Evolutionary conservation across 352 stramenopile genomes (phyloP).

Genomic region (Globisporangium ultimum): DNA sequence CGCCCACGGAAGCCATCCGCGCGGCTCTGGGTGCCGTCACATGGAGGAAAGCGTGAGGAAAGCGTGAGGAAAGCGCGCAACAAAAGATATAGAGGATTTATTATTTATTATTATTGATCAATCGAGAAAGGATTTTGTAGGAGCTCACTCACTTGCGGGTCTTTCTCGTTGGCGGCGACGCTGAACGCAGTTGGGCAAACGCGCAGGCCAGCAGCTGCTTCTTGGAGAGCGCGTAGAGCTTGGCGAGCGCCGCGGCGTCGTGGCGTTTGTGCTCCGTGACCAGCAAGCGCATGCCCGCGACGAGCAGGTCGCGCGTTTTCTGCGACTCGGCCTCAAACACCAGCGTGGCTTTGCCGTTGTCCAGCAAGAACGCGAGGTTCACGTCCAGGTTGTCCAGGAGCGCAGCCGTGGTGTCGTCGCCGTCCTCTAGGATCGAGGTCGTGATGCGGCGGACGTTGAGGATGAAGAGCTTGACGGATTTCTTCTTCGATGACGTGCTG

Average conservation of each 20-base stretch:
- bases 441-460: conserved; percentile 55
- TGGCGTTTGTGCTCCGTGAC: conserved; percentile 53
- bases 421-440: conserved; percentile 15
- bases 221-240: conserved; percentile 16
- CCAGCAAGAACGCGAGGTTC: conserved; percentile 38
- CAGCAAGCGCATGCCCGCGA: conserved; percentile 58
- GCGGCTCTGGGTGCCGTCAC: conserved; percentile 32
- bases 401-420: not conserved
- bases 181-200: not conserved
- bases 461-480: conserved; percentile 48
- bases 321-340: conserved; percentile 59
- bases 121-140: not conserved
- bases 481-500: conserved; percentile 31
- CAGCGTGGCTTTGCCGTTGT: conserved; percentile 60
- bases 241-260: conserved; percentile 33
- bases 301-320: conserved; percentile 67
- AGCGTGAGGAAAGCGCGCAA: not conserved
- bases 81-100: not conserved
- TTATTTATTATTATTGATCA: conserved; percentile 12
- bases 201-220: conserved; percentile 11
- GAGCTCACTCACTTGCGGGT: conserved; percentile 7
- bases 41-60: conserved; percentile 24
- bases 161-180: not conserved
- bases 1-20: conserved; percentile 35
- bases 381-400: conserved; percentile 21